Evolutionary conservation across 176 grass and related monocot species (phyloP).

Genomic region (Olyra latifolia): DNA sequence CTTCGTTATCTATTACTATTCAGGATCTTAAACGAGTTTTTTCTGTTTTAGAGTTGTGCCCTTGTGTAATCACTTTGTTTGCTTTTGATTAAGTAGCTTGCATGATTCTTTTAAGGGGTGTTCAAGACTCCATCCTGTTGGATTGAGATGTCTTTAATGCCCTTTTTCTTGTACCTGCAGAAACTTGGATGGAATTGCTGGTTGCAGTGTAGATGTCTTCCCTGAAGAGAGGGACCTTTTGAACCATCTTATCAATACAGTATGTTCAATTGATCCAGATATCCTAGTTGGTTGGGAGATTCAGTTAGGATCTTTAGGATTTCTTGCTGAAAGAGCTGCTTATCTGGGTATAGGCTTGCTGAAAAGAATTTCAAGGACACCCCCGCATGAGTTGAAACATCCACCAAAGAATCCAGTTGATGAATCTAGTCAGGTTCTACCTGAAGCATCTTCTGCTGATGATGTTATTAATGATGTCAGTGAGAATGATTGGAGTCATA

Average conservation of each 20-base stretch:
- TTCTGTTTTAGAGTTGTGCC: background rate
- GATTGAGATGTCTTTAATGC: constrained; percentile 22
- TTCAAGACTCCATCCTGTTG: constrained; percentile 2
- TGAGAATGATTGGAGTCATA: constrained; percentile 69
- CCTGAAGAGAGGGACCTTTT: constrained; percentile 75
- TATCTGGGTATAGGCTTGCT: constrained; percentile 73
- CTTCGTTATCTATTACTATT: background rate
- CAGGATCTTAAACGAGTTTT: background rate
- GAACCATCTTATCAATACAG: constrained; percentile 59
- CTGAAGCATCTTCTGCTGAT: constrained; percentile 59
- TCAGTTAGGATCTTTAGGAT: constrained; percentile 80
- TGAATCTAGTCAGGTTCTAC: constrained; percentile 39
- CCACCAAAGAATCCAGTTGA: constrained; percentile 44
- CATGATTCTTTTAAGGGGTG: background rate
- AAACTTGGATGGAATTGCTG: constrained; percentile 67
- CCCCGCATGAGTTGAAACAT: constrained; percentile 54
- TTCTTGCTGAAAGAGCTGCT: constrained; percentile 88
- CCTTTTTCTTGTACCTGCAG: constrained; percentile 46
- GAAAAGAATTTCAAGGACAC: constrained; percentile 85
- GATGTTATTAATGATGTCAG: constrained; percentile 45
- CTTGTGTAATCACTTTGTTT: background rate
- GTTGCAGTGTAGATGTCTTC: constrained; percentile 49
- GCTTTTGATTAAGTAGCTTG: background rate
- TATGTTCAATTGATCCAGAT: constrained; percentile 88
- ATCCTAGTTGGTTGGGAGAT: constrained; percentile 92